Base-by-base conservation (phyloP, 2,329 filamentous ascomycete genomes). In the Graphiopsis chlorocephala region DNA sequence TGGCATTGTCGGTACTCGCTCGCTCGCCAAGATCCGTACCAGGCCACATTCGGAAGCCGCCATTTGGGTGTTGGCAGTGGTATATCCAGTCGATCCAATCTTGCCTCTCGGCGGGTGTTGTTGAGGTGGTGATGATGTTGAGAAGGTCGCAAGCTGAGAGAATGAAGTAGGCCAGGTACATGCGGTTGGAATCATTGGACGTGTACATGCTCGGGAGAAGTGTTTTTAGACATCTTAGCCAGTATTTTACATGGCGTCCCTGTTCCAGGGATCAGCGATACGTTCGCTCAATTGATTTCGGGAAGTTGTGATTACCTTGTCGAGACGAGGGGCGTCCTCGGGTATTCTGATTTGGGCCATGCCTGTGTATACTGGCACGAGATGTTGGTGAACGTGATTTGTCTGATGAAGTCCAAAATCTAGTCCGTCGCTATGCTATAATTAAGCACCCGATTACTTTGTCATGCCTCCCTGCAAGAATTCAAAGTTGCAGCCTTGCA, bases 101-200 rank as follows among this genome's bases (percentile, higher is more conserved):
- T 66, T 79, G 73, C 61, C 86, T 79, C 69, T 89, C 86, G 48
- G 81, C 79, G 2, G 75, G 68, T 2, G 81, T 82, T 23, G 88
- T 82, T 52, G 84, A 82, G 58, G 81, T 78, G 5, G 85, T 77
- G 45, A 92, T 81, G 1, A 84, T 83, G 14, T 86, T 88, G 31
- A 99, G 87, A 1, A 98, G 80, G 74, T 97, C 92, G 57, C 97
- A 84, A 1, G 92, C 92, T 8, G 92, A 90, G 72, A 98, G 81
- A 70, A 90, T 93, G 82, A 99, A 97, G 81, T 90, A 96, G 70
- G 88, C 93, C 63, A 98, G 87, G 5, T 90, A 90, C 82, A 98
- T 90, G 72, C 95, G 93, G 72, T 90, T 94, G 70, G 92, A 92
- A 80, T 99, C 95, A 76, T 90, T 95, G 75, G 88, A 84, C 17